Percentiles rank a stretch among this genome's conserved stretches.
Evolutionary conservation across 257 asterid genomes (phyloP).

Genomic region (Scutellaria galericulata): DNA sequence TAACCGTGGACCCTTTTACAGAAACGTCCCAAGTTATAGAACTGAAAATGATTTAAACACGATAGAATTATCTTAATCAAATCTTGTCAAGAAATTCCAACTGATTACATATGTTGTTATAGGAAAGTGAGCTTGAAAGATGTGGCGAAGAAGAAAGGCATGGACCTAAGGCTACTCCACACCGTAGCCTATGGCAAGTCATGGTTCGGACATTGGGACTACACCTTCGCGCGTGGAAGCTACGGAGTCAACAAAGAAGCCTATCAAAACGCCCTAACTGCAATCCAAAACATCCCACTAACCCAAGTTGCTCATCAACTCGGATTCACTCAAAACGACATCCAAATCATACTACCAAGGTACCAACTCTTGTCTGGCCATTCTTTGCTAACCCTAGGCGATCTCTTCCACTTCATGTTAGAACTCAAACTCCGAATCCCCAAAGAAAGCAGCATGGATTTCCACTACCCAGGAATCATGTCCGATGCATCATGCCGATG

Average conservation of each 20-base stretch:
- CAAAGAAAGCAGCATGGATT: conserved; percentile 47
- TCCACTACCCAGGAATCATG: conserved; percentile 62
- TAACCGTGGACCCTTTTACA: too few relatives aligned
- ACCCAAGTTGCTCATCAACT: conserved; percentile 56
- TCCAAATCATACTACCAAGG: conserved; percentile 55
- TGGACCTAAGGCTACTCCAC: conserved; percentile 82
- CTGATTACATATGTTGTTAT: conserved; percentile 9
- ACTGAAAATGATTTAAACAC: too few relatives aligned
- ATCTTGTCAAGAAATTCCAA: background rate
- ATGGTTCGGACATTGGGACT: conserved; percentile 94
- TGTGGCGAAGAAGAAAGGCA: conserved; percentile 67
- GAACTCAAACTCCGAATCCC: conserved; percentile 64
- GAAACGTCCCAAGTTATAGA: too few relatives aligned
- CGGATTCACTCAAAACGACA: conserved; percentile 44
- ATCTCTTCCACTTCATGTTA: conserved; percentile 74
- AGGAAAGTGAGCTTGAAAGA: conserved; percentile 94
- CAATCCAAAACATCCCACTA: conserved; percentile 68
- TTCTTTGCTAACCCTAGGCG: conserved; percentile 60
- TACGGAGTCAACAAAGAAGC: conserved; percentile 64
- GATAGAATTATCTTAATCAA: too few relatives aligned
- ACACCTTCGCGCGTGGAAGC: conserved; percentile 69
- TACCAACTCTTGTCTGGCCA: conserved; percentile 80
- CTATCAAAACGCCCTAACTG: conserved; percentile 62
- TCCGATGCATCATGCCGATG: conserved; percentile 87
- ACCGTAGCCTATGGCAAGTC: conserved; percentile 74